Conservation (phyloP, 495 filamentous ascomycete species). For the Penicillium robsamsonii region DNA sequence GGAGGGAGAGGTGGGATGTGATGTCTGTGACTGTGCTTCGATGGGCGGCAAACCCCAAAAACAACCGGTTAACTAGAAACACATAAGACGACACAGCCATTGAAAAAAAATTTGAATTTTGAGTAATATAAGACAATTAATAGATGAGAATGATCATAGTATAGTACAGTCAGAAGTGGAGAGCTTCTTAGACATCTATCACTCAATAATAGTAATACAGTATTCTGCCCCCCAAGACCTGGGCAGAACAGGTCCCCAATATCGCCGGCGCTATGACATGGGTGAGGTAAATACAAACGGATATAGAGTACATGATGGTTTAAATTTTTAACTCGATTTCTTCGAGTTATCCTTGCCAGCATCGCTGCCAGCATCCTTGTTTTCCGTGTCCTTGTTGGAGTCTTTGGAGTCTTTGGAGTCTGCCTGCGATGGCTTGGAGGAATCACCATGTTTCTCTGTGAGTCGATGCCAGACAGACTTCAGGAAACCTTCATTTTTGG, state of each 20-base stretch:
- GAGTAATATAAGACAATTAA: background rate
- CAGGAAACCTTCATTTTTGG: slow-evolving; percentile 79
- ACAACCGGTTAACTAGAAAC: background rate
- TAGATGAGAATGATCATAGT: background rate
- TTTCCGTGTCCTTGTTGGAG: slow-evolving; percentile 24
- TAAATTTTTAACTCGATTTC: slow-evolving; percentile 52
- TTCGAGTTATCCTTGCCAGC: slow-evolving; percentile 38
- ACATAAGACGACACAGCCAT: background rate
- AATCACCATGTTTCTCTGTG: slow-evolving; percentile 66
- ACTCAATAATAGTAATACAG: slow-evolving; percentile 28
- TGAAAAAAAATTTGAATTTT: background rate
- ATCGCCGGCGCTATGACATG: slow-evolving; percentile 50
- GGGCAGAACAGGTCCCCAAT: slow-evolving; percentile 28
- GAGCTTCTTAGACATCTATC: slow-evolving; percentile 28
- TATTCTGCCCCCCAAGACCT: slow-evolving; percentile 17
- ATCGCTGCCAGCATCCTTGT: slow-evolving; percentile 34
- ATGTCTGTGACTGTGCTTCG: slow-evolving; percentile 18
- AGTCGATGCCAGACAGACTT: slow-evolving; percentile 87
- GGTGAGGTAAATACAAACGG: slow-evolving; percentile 35
- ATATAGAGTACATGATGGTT: slow-evolving; percentile 28
- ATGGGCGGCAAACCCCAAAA: slow-evolving; percentile 21
- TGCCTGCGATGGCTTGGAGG: slow-evolving; percentile 23
- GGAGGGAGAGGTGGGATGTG: slow-evolving; percentile 22
- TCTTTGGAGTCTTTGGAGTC: slow-evolving; percentile 26
- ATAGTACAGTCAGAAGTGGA: slow-evolving; percentile 18